Base-by-base conservation (phyloP, 2,329 filamentous ascomycete species). In the Phialophora verrucosa region DNA sequence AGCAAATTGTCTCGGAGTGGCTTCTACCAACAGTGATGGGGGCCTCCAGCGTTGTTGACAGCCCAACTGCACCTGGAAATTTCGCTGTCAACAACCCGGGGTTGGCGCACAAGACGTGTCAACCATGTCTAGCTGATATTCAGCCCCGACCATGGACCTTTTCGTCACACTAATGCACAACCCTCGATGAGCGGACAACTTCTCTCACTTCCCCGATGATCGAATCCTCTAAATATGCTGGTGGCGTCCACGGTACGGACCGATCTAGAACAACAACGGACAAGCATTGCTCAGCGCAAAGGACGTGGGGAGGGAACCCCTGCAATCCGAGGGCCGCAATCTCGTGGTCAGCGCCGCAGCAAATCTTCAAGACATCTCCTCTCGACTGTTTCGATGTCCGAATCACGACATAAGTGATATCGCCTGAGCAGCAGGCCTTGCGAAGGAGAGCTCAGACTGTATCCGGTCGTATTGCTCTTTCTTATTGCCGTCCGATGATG, bases 21-120 rank as follows among this genome's bases (percentile, higher is more conserved):
- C 38, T 20, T n/a, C 12, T n/a, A n/a, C 38, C 38, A 44, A 20
- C 5, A n/a, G 38, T 8, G 17, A 44, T n/a, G 49, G 10, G 11
- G 10, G 4, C 47, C 6, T 29, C 49, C 27, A 14, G 23, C n/a
- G n/a, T 23, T 54, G 62, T 65, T 63, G 44, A 29, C 62, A 68
- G 63, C 25, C 27, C 31, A 35, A 38, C 59, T 57, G 53, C 44
- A 62, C 27, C 23, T 54, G n/a, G 47, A 68, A 20, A 32, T 63
- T 53, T 47, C 3, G 25, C 23, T 49, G 32, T 20, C 42, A 55
- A 65, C 66, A 68, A 68, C 66, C 66, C 66, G 54, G 63, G 66
- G 66, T 59, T 68, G 66, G 23, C 59, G 60, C 51, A 50, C 20
- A 32, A 25, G 54, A 59, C 32, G 27, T 54, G 55, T 35, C 60